Percentiles rank a stretch among this genome's conserved stretches.
phyloP scores from a whole-genome alignment of 768 basidiomycete genomes.

The Lenzites betulinus region DNA sequence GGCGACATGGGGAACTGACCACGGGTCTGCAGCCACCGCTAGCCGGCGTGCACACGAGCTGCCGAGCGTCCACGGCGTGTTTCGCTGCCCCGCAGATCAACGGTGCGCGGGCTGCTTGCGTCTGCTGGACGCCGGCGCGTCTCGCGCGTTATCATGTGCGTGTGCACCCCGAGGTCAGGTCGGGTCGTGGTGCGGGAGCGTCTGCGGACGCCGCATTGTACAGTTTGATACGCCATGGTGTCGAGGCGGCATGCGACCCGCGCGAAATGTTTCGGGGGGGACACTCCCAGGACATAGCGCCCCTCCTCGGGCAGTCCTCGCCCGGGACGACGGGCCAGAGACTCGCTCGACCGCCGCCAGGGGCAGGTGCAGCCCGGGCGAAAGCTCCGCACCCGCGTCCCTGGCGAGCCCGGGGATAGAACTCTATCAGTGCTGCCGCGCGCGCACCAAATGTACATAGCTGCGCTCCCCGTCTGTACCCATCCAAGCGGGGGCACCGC shows the following conservation, averaged over 20 bases:
- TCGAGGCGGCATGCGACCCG: neutral
- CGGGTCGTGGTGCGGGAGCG: neutral
- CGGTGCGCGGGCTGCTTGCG: neutral
- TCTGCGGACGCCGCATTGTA: neutral
- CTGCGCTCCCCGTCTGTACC: neutral
- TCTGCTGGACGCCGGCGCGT: neutral
- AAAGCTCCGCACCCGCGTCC: neutral
- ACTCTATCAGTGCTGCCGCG: constrained; percentile 7
- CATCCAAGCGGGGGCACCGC: neutral
- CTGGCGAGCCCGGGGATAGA: neutral
- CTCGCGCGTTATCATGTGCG: neutral
- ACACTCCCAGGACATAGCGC: neutral
- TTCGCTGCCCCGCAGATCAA: neutral
- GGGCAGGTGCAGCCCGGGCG: constrained; percentile 1
- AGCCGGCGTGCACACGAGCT: neutral
- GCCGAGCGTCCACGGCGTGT: neutral
- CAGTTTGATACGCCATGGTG: constrained; percentile 1
- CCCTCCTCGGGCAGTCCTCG: no score
- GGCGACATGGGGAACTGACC: neutral
- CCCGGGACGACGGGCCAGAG: no score
- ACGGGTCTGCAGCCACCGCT: neutral
- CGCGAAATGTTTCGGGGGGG: neutral
- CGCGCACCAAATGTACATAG: neutral
- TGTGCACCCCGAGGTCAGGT: neutral
- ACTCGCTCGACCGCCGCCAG: neutral